Percentiles rank a stretch among this genome's conserved stretches.
Conservation (phyloP, 768 basidiomycete species). For the Panaeolus papilionaceus region DNA sequence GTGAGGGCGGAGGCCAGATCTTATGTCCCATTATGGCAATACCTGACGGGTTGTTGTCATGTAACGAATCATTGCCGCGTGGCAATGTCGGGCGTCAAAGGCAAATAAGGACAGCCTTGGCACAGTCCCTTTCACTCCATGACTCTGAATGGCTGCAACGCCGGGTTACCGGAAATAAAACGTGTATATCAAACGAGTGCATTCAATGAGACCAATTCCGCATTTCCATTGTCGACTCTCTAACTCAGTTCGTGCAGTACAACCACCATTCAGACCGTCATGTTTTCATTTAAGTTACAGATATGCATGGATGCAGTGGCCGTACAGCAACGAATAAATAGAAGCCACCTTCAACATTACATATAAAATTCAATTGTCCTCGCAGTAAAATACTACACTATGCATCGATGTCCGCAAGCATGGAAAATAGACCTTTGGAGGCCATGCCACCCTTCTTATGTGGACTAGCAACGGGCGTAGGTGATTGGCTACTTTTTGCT, state of each 20-base stretch:
- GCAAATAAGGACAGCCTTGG: neutral
- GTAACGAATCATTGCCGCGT: neutral
- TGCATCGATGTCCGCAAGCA: conserved; percentile 47
- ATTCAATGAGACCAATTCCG: neutral
- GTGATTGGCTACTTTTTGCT: conserved; percentile 20
- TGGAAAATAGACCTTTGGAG: conserved; percentile 41
- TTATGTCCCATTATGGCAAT: neutral
- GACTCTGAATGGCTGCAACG: neutral
- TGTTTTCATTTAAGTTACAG: too few species aligned
- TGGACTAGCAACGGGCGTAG: conserved; percentile 11
- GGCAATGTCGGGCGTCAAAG: neutral
- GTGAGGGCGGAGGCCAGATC: neutral
- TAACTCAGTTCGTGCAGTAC: neutral
- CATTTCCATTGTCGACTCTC: neutral
- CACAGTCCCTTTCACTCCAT: neutral
- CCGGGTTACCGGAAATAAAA: neutral
- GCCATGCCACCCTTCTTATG: conserved; percentile 9
- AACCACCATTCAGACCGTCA: neutral
- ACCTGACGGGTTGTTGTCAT: neutral
- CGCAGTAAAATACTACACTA: conserved; percentile 26
- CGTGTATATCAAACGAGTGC: neutral
- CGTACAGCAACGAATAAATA: neutral
- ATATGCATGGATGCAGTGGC: neutral
- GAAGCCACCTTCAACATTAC: neutral
- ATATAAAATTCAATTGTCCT: neutral